phyloP scores from a whole-genome alignment of 2,329 filamentous ascomycete species.

The Aspergillus luchuensis region DNA sequence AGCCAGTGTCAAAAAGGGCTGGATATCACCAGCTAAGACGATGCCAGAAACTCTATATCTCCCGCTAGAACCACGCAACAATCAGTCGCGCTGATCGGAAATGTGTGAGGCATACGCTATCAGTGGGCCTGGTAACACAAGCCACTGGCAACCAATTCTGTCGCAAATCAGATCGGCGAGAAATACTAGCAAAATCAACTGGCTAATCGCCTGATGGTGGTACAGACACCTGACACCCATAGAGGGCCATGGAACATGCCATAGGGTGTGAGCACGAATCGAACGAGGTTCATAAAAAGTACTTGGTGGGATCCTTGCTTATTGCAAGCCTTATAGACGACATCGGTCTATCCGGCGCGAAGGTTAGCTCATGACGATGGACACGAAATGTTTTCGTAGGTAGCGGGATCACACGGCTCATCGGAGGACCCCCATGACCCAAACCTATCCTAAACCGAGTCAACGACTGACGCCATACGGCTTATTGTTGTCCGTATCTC shows the following conservation, averaged over 20 bases:
- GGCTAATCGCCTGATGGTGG: neutral
- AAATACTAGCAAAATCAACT: neutral
- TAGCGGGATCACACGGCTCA: slow-evolving; percentile 1
- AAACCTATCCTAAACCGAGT: neutral
- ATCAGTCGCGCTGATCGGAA: neutral
- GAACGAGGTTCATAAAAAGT: neutral
- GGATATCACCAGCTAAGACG: neutral
- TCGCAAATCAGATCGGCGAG: neutral
- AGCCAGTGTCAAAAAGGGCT: neutral
- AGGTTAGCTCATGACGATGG: neutral
- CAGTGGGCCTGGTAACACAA: neutral
- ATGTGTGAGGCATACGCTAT: too few species aligned
- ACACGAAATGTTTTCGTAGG: neutral
- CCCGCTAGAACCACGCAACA: neutral
- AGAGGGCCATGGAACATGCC: neutral
- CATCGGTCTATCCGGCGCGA: neutral
- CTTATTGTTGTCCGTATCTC: neutral
- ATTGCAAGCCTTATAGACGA: neutral
- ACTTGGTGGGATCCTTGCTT: neutral
- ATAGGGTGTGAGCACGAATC: neutral
- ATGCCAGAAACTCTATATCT: neutral
- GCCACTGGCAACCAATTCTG: neutral
- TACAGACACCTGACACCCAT: neutral
- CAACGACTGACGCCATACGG: neutral
- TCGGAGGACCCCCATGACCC: neutral